Percentiles rank a stretch among this genome's conserved stretches.
Evolutionary conservation across 441 rosid species (phyloP).

Genomic region (Eutrema salsugineum): DNA sequence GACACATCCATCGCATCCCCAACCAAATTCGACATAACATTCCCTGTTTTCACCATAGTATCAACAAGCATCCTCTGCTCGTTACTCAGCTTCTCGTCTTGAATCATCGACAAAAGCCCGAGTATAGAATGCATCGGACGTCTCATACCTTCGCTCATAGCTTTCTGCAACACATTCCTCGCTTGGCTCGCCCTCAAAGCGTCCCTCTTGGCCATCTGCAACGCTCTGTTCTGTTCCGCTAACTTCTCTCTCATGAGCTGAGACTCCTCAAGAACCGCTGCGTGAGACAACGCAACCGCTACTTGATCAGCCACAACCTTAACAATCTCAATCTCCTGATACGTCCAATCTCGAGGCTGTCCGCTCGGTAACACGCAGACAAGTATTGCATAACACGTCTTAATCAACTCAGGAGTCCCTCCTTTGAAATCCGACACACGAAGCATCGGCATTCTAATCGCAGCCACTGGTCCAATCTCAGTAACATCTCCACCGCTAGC

Average conservation of each 20-base stretch:
- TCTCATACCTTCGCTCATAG: slow-evolving; percentile 92
- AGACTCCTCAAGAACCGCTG: slow-evolving; percentile 94
- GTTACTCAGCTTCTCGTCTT: slow-evolving; percentile 50
- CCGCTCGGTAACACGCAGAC: slow-evolving; percentile 86
- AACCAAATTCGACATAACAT: slow-evolving; percentile 72
- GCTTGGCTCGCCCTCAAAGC: slow-evolving; percentile 94
- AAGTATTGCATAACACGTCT: slow-evolving; percentile 73
- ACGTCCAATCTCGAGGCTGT: slow-evolving; percentile 68
- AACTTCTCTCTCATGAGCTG: slow-evolving; percentile 90
- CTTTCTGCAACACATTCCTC: slow-evolving; percentile 73
- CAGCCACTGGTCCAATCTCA: slow-evolving; percentile 75
- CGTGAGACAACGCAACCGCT: slow-evolving; percentile 96
- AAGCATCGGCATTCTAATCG: slow-evolving; percentile 97
- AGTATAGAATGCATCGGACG: slow-evolving; percentile 85
- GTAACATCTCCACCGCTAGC: slow-evolving; percentile 55
- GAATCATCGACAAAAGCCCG: slow-evolving; percentile 79
- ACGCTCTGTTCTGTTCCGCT: slow-evolving; percentile 79
- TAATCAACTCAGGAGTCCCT: slow-evolving; percentile 70
- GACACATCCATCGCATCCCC: slow-evolving; percentile 87
- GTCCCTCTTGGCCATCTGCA: slow-evolving; percentile 64
- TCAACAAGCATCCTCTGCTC: slow-evolving; percentile 75
- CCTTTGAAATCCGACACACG: slow-evolving; percentile 80
- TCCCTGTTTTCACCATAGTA: slow-evolving; percentile 79
- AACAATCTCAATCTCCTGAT: slow-evolving; percentile 81
- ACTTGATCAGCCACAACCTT: slow-evolving; percentile 98